Evolutionary conservation across 352 stramenopile species (phyloP).

Genomic region (Globisporangium takayamanum): DNA sequence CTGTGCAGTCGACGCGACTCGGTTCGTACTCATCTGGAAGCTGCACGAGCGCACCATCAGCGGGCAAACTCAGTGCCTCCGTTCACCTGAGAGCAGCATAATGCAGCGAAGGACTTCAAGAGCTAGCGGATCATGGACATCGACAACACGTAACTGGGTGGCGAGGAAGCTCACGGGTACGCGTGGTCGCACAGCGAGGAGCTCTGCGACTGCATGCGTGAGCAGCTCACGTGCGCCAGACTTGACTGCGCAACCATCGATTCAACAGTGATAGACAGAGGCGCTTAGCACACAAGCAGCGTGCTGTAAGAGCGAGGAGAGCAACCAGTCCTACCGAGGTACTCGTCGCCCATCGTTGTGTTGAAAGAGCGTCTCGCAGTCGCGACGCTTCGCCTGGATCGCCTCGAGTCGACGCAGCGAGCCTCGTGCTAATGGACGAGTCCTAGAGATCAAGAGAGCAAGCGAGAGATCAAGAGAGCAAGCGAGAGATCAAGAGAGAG

Average conservation of each 20-base stretch:
- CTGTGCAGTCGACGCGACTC: not conserved
- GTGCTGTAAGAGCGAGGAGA: not conserved
- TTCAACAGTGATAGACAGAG: too few species aligned
- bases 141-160: slow-evolving; percentile 6
- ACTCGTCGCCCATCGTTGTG: slow-evolving; percentile 9
- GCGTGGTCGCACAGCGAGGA: slow-evolving; percentile 7
- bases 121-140: not conserved
- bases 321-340: slow-evolving; percentile 4
- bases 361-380: not conserved
- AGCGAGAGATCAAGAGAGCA: not conserved
- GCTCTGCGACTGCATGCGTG: slow-evolving; percentile 6
- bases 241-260: slow-evolving; percentile 1
- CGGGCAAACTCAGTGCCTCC: not conserved
- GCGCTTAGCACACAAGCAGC: not conserved
- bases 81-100: too few species aligned
- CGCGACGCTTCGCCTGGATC: not conserved
- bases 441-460: not conserved
- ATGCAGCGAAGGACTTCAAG: not conserved
- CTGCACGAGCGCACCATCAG: not conserved
- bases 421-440: too few species aligned
- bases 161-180: slow-evolving; percentile 10
- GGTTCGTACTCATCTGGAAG: slow-evolving; percentile 11
- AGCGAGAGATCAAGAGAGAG: not conserved
- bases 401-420: too few species aligned
- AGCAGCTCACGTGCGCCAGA: slow-evolving; percentile 10